Base-by-base conservation (phyloP, 164 flowering plant species). In the Echeveria elegans region DNA sequence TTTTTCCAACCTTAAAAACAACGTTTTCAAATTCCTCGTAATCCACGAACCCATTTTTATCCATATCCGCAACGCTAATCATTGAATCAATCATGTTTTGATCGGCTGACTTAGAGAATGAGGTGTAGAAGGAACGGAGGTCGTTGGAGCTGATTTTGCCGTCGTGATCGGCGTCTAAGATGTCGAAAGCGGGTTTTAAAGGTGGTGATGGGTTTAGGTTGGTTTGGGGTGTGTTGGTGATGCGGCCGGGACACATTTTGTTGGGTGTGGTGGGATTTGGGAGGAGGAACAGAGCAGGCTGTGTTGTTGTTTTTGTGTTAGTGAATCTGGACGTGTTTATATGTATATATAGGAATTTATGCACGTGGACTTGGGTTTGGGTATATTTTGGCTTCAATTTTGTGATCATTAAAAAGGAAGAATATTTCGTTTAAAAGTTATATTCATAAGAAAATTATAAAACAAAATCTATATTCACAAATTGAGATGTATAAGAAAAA, bases 121-220 rank as follows among this genome's bases (percentile, higher is more conserved):
- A 74, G 47, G 47, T 63, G 82, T 85, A 87, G 70, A 87, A 86
- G 1, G 78, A 19, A 0, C 76, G 77, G 30, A 94, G 89, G 36
- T 94, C 99, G 48, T 88, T 83, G 18, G 47, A 29, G 82, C 96
- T 85, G 56, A 94, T 94, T 71, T 78, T 85, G 4, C 99, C 97
- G 70, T 94, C 99, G 14, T 76, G 78, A 78, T 94, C 99, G 12
- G 77, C 75, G 79, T 94, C 99, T 28, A 94, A 73, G 0, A 84
- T 82, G 36, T 86, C 84, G 77, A 94, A 94, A 0, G 93, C 98
- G 29, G 78, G 71, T 59, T 23, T 23, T 11, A 53, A 24, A 2
- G 29, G 30, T 23, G 29, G 60, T 1, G 16, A 3, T 34, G 37
- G 37, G 7, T 34, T 34, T n/a, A 38, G 41, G 41, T 4, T 38